Evolutionary conservation across 2,329 filamentous ascomycete species (phyloP), one percentile per base, ranked within the genome.

Genomic region (Lasiodiplodia hormozganensis): DNA sequence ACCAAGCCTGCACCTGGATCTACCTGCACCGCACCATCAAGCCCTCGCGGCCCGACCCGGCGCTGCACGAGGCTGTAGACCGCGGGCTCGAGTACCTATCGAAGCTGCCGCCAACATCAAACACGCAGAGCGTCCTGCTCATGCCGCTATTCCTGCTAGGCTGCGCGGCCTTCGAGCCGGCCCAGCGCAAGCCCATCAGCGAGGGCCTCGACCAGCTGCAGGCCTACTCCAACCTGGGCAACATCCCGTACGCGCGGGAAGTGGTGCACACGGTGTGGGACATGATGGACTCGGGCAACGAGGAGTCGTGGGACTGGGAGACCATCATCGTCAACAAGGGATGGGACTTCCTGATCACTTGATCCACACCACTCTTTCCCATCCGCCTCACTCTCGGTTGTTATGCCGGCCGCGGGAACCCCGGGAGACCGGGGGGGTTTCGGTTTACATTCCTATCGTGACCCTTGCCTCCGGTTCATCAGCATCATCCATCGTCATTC

Each of bases 251-350:
- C 66, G 87, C 87, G 3, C 82, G 85, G 70, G 81, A 82, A 68
- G 84, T 89, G 10, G 86, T 89, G 21, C 79, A 85, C 67, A 82
- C 81, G 69, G 81, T 89, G 23, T 90, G 87, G 87, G 80, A 83
- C 68, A 79, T 87, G 66, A 89, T 89, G 87, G 87, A 89, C 71
- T 80, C 78, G 21, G 82, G 82, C 0, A 85, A 85, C 62, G 82
- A 84, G 69, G 84, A 87, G 68, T 85, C 84, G 67, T 89, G 87
- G 87, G 87, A 89, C 75, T 89, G 87, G 87, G 87, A 89, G 76
- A 85, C 80, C 69, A 86, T 89, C 69, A 87, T 89, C 70, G 79
- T 83, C 58, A 81, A 83, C 62, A 85, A 87, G 78, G 84, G 85
- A 23, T 88, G 86, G 83, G 87, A 89, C 72, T 88, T 89, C 71